Evolutionary conservation across 805 yeast genomes (phyloP).

Genomic region (Pichia ethanolica): DNA sequence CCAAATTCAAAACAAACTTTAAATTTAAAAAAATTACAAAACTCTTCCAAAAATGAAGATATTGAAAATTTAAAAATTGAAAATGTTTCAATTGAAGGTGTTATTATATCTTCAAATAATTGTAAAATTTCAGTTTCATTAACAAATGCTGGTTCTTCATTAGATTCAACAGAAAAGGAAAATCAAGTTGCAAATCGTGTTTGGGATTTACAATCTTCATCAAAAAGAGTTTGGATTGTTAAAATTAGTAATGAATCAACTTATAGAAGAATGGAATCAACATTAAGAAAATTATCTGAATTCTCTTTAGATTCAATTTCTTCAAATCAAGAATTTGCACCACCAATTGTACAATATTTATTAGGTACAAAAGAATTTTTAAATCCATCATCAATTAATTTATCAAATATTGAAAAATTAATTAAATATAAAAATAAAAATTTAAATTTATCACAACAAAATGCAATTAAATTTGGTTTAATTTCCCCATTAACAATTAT

Average conservation of each 20-base stretch:
- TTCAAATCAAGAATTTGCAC: slow-evolving; percentile 8
- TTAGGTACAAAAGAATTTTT: slow-evolving; percentile 36
- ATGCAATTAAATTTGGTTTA: slow-evolving; percentile 64
- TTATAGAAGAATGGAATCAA: slow-evolving; percentile 69
- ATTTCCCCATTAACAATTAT: slow-evolving; percentile 48
- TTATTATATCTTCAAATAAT: slow-evolving; percentile 46
- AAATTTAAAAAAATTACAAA: slow-evolving; percentile 21
- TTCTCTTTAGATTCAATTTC: slow-evolving; percentile 29
- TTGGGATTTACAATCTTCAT: slow-evolving; percentile 2
- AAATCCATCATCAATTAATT: slow-evolving; percentile 16
- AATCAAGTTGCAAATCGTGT: not conserved
- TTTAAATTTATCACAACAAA: slow-evolving; percentile 62
- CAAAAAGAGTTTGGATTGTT: slow-evolving; percentile 51
- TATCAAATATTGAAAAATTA: not conserved
- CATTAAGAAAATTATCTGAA: slow-evolving; percentile 59
- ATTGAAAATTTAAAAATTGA: slow-evolving; percentile 18
- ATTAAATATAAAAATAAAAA: slow-evolving; percentile 32
- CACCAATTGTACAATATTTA: slow-evolving; percentile 35
- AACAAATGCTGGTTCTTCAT: slow-evolving; percentile 17
- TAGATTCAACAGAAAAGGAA: not conserved
- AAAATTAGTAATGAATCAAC: slow-evolving; percentile 63
- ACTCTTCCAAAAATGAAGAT: slow-evolving; percentile 25
- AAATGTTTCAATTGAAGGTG: slow-evolving; percentile 45
- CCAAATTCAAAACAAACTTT: slow-evolving; percentile 18
- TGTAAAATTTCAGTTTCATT: slow-evolving; percentile 50